A percentile compares a stretch with the other conserved stretches of the same genome.
These are phyloP conservation scores for Curvularia sp. DNA, from an alignment of 2,329 filamentous ascomycete species.

Conservation along the genomic window DNA sequence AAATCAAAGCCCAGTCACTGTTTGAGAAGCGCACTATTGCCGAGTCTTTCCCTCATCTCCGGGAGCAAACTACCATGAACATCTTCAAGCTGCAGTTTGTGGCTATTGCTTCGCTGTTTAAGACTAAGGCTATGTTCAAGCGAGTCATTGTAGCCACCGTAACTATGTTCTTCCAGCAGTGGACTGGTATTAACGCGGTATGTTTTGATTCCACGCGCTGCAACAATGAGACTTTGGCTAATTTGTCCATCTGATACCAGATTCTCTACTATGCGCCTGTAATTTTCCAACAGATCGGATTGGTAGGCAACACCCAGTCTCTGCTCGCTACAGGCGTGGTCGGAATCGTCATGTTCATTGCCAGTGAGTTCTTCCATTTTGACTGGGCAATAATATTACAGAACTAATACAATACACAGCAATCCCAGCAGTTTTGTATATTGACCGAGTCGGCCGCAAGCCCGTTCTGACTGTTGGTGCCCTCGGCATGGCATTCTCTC, in stretches of 20 bases:
- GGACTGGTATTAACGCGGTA: constrained; percentile 59
- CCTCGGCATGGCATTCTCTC: constrained; percentile 72
- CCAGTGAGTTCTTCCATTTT: constrained; percentile 37
- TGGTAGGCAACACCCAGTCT: constrained; percentile 58
- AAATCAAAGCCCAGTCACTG: constrained; percentile 79
- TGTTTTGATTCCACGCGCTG: background rate
- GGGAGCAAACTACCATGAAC: constrained; percentile 65
- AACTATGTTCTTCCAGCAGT: constrained; percentile 61
- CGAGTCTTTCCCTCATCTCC: constrained; percentile 71
- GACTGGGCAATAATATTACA: background rate
- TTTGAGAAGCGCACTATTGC: constrained; percentile 75
- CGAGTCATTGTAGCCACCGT: constrained; percentile 68
- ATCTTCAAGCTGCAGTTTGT: constrained; percentile 69
- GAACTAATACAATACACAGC: background rate
- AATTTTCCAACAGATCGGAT: constrained; percentile 59
- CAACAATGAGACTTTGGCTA: background rate
- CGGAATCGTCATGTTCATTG: constrained; percentile 72
- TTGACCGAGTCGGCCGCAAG: constrained; percentile 70
- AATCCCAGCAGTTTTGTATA: constrained; percentile 69
- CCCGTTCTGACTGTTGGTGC: constrained; percentile 69
- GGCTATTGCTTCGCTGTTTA: constrained; percentile 70
- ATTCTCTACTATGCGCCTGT: constrained; percentile 57
- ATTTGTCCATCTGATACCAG: constrained; percentile 48
- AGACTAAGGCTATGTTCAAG: constrained; percentile 70
- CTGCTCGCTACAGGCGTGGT: constrained; percentile 75